Percentiles rank a stretch among this genome's conserved stretches.
These are phyloP conservation scores for Solanum lignicaule DNA, from an alignment of 257 asterid genomes.

Conservation along the genomic window DNA sequence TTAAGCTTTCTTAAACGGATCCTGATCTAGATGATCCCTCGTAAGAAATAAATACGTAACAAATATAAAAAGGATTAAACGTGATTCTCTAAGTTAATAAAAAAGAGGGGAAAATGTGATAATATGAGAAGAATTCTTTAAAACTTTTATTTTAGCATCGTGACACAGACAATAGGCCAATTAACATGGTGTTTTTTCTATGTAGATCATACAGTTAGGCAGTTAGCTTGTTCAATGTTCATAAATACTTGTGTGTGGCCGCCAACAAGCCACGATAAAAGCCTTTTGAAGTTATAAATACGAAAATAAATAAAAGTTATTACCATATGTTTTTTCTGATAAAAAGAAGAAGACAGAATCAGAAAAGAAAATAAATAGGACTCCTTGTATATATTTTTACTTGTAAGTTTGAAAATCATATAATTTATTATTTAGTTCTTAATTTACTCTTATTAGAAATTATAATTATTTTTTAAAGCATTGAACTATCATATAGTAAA, in stretches of 20 bases:
- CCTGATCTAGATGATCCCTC: not conserved
- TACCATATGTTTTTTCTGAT: not conserved
- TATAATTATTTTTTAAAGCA: too few relatives aligned
- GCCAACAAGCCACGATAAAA: not conserved
- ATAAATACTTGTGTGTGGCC: not conserved
- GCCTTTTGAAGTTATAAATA: not conserved
- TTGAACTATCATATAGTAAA: not conserved
- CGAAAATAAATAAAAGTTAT: not conserved
- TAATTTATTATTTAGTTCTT: not conserved
- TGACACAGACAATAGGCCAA: not conserved
- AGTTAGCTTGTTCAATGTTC: not conserved
- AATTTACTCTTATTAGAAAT: not conserved
- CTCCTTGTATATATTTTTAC: not conserved
- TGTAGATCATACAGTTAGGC: not conserved
- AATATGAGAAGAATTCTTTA: not conserved
- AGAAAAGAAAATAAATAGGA: not conserved
- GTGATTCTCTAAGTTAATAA: not conserved
- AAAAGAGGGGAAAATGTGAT: not conserved
- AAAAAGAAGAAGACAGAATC: not conserved
- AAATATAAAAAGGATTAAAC: too few relatives aligned
- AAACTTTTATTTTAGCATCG: not conserved
- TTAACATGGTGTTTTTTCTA: not conserved
- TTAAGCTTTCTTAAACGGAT: not conserved
- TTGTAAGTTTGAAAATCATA: too few relatives aligned
- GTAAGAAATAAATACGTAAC: too few relatives aligned